Evolutionary conservation across 352 stramenopile species (phyloP).

Genomic region (Lagenidium sp.): DNA sequence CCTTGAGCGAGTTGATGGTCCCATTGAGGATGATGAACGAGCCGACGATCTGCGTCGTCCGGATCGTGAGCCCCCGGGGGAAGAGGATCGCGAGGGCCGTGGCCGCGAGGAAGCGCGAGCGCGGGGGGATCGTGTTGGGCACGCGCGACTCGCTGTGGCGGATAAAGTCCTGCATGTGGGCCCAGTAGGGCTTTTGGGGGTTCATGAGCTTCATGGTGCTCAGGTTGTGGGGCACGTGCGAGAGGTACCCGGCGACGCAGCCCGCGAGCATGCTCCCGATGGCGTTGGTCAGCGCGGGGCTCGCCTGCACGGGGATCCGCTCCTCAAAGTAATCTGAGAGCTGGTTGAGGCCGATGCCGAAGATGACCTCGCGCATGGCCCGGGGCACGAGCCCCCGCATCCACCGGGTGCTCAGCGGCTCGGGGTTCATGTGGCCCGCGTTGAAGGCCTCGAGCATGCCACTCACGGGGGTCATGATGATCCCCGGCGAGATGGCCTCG

Average conservation of each 20-base stretch:
- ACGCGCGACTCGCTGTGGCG: conserved; percentile 75
- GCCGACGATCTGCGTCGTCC: conserved; percentile 88
- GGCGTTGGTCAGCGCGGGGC: conserved; percentile 80
- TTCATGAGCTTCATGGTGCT: conserved; percentile 95
- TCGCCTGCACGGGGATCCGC: conserved; percentile 59
- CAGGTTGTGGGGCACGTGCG: conserved; percentile 93
- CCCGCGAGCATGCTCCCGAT: conserved; percentile 83
- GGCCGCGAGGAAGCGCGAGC: conserved; percentile 54
- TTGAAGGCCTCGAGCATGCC: conserved; percentile 91
- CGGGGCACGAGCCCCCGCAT: conserved; percentile 84
- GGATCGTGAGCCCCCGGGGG: conserved; percentile 83
- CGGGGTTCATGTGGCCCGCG: conserved; percentile 90
- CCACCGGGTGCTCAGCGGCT: conserved; percentile 82
- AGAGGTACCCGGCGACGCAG: conserved; percentile 90
- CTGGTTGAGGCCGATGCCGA: conserved; percentile 91
- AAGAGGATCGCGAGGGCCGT: conserved; percentile 79
- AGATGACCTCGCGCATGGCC: conserved; percentile 88
- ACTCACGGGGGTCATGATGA: conserved; percentile 91
- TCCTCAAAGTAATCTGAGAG: conserved; percentile 93
- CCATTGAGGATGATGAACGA: conserved; percentile 93
- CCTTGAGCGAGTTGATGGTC: conserved; percentile 88
- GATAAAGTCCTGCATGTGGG: conserved; percentile 83
- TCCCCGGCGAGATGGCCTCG: conserved; percentile 79
- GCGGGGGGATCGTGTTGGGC: conserved; percentile 60
- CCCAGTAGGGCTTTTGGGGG: conserved; percentile 77